Evolutionary conservation across 768 basidiomycete species (phyloP).

Genomic region (Boletus bicolor): DNA sequence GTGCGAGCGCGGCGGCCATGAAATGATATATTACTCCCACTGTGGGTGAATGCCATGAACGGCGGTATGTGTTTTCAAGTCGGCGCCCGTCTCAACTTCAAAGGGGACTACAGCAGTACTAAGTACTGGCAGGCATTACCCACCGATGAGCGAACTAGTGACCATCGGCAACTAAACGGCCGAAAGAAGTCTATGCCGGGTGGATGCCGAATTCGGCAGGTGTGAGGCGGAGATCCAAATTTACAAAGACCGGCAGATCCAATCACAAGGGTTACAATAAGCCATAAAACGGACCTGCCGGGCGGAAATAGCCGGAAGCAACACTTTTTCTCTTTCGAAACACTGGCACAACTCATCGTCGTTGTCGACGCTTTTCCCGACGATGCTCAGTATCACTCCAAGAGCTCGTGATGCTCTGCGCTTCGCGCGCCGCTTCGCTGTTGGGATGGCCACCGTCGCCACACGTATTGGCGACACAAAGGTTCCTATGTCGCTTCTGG

Average conservation of each 20-base stretch:
- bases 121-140: no score
- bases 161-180: constrained; percentile 12
- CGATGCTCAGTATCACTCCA: constrained; percentile 62
- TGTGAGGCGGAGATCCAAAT: constrained; percentile 8
- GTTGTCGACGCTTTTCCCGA: constrained; percentile 33
- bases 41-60: not conserved
- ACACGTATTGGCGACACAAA: constrained; percentile 85
- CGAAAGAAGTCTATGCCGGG: not conserved
- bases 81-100: not conserved
- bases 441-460: constrained; percentile 79
- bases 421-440: constrained; percentile 49
- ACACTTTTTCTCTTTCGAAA: constrained; percentile 13
- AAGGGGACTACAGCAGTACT: no score
- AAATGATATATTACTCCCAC: not conserved
- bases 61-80: not conserved
- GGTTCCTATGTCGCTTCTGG: constrained; percentile 84
- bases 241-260: constrained; percentile 13
- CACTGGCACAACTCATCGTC: constrained; percentile 20
- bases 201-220: constrained; percentile 2
- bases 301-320: constrained; percentile 26
- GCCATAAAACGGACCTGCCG: constrained; percentile 19
- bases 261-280: constrained; percentile 12
- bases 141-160: no score
- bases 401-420: constrained; percentile 53
- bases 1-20: not conserved